Percentiles rank a stretch among this genome's conserved stretches.
Evolutionary conservation across 2,329 filamentous ascomycete genomes (phyloP).

Genomic region (Moelleriella libera): DNA sequence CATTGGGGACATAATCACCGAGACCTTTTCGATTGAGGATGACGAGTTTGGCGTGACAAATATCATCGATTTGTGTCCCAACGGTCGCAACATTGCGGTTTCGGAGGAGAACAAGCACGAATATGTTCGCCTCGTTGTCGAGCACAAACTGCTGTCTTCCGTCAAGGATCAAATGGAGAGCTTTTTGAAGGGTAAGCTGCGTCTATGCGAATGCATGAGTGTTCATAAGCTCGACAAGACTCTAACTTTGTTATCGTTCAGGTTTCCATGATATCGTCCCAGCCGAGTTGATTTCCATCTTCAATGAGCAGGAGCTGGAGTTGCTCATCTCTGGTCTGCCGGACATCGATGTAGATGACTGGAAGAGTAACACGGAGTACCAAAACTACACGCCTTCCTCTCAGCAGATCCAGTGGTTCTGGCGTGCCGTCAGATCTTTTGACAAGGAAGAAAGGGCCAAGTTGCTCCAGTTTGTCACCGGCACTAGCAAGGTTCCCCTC

Average conservation of each 20-base stretch:
- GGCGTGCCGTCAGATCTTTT: slow-evolving; percentile 91
- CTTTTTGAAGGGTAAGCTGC: slow-evolving; percentile 62
- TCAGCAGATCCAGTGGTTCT: slow-evolving; percentile 98
- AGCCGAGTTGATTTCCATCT: slow-evolving; percentile 85
- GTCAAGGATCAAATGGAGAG: slow-evolving; percentile 90
- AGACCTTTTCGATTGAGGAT: slow-evolving; percentile 88
- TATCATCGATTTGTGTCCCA: slow-evolving; percentile 72
- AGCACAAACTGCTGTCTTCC: slow-evolving; percentile 82
- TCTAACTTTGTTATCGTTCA: slow-evolving; percentile 11
- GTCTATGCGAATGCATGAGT: no score
- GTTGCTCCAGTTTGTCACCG: slow-evolving; percentile 92
- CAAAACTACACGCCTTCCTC: slow-evolving; percentile 94
- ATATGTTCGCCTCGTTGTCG: slow-evolving; percentile 86
- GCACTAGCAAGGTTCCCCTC: slow-evolving; percentile 93
- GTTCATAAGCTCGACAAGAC: no score
- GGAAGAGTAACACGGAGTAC: slow-evolving; percentile 98
- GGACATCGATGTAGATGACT: slow-evolving; percentile 96
- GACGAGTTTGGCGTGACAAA: slow-evolving; percentile 87
- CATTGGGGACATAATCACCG: slow-evolving; percentile 93
- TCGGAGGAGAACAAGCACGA: slow-evolving; percentile 98
- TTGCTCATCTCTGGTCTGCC: slow-evolving; percentile 91
- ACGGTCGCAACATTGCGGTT: slow-evolving; percentile 83
- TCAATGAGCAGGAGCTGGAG: slow-evolving; percentile 96
- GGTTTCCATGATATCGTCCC: slow-evolving; percentile 98
- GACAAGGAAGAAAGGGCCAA: slow-evolving; percentile 99